Evolutionary conservation across 1,284 basidiomycete species (phyloP), one percentile per base, ranked within the genome.

Genomic region (Xanthoconium separans): DNA sequence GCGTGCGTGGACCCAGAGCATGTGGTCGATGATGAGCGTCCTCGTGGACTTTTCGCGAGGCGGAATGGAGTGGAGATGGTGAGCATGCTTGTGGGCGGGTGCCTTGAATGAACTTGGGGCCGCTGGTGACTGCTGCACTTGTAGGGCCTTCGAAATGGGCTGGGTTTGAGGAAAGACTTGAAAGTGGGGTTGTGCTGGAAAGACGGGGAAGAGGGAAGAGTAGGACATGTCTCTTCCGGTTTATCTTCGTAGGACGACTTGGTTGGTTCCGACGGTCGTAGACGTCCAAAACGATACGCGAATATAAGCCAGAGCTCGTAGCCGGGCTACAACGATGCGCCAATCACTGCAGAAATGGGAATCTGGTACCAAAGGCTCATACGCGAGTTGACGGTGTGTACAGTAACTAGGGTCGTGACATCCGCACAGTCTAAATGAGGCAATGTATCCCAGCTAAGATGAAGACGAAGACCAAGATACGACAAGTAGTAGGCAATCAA

Each of bases 1-100:
- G 56, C 85, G 77, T 6, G 80, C 83, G 70, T 92, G 90, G 6
- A 87, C 85, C 88, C 87, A 91, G 53, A 91, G 74, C 75, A 90
- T 81, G 70, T 92, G 87, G 70, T 92, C 89, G 54, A 92, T 82
- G 60, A 92, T 91, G 49, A 92, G 77, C 20, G 86, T 92, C 53
- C 86, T 76, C 29, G 86, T 91, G 42, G 84, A 89, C 75, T 89
- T 91, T 71, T 89, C 88, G 51, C 85, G 74, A 10, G 85, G 89
- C 15, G 87, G 88, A 47, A 91, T 89, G 9, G 87, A 84, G 65
- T 84, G 75, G 1, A 77, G 58, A 54, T 77, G 76, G 55, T 77
- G 75, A 2, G 75, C 76, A 62, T 73, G 71, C 42, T 71, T 69
- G 57, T 74, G 73, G 0, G 73, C 71, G 16, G 71, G 71, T 6